These are phyloP conservation scores for Cudoniella acicularis DNA, from an alignment of 495 filamentous ascomycete species.

Conservation along the genomic window DNA sequence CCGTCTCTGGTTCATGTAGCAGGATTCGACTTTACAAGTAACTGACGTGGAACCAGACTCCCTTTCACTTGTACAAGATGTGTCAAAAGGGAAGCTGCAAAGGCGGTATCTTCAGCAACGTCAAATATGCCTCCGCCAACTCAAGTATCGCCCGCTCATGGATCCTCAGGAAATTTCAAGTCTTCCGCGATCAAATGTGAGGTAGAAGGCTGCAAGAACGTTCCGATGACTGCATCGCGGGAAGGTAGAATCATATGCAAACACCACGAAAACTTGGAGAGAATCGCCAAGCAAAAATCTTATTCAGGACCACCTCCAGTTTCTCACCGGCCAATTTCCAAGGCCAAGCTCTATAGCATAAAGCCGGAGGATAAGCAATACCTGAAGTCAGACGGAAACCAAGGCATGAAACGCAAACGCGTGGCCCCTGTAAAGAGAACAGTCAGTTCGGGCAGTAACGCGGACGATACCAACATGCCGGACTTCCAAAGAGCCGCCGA, in stretches of 20 bases:
- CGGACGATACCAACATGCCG: neutral
- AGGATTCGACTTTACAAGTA: neutral
- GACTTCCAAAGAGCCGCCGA: neutral
- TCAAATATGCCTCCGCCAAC: neutral
- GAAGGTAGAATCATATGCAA: neutral
- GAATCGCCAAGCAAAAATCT: neutral
- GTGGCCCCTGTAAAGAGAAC: neutral
- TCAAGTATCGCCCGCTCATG: neutral
- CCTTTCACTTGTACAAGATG: neutral
- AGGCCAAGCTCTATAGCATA: constrained; percentile 5
- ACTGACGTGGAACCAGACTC: neutral
- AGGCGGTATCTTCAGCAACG: neutral
- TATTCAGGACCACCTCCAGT: neutral
- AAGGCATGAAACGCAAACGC: neutral
- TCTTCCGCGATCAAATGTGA: neutral
- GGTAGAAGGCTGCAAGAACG: neutral
- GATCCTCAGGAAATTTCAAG: neutral
- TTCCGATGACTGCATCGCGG: neutral
- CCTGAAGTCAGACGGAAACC: neutral
- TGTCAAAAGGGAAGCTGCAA: neutral
- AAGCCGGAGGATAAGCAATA: constrained; percentile 10
- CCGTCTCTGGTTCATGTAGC: neutral
- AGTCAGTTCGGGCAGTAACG: neutral
- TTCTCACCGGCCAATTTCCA: neutral
- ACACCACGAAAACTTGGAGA: neutral